Percentiles rank a stretch among this genome's conserved stretches.
phyloP scores from a whole-genome alignment of 192 early-diverging fungal species.

The Entophlyctis helioformis region DNA sequence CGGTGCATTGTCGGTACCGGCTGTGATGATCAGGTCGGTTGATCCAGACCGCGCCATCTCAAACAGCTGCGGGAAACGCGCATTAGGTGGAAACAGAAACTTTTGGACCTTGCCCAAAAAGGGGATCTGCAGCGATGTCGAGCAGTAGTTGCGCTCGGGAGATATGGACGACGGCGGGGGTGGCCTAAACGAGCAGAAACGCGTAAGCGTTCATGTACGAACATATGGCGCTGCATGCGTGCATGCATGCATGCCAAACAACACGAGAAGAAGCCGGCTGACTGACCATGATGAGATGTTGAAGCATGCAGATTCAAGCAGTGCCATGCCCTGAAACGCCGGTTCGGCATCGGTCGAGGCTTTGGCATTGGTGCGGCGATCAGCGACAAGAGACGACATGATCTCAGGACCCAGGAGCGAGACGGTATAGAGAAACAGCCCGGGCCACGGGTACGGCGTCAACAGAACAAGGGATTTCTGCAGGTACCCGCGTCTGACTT shows the following conservation, averaged over 20 bases:
- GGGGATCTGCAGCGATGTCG: constrained; percentile 14
- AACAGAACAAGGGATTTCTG: constrained; percentile 85
- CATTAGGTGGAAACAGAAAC: constrained; percentile 35
- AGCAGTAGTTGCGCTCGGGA: constrained; percentile 16
- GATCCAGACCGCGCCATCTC: too few species aligned
- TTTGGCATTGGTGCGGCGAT: constrained; percentile 5
- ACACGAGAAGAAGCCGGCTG: too few species aligned
- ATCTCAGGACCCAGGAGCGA: constrained; percentile 64
- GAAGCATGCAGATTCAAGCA: constrained; percentile 70
- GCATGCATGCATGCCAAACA: too few species aligned
- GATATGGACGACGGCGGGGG: constrained; percentile 20
- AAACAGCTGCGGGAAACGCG: constrained; percentile 48
- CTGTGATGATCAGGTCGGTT: constrained; percentile 22
- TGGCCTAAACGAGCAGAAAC: constrained; percentile 20
- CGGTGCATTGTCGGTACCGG: neutral
- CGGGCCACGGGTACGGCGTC: constrained; percentile 79
- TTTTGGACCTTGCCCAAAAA: constrained; percentile 11
- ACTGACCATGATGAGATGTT: constrained; percentile 62
- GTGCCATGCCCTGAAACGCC: constrained; percentile 10
- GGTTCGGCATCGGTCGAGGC: neutral
- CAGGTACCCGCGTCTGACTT: constrained; percentile 80
- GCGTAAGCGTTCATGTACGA: too few species aligned
- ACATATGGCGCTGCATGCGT: too few species aligned
- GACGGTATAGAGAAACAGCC: constrained; percentile 67
- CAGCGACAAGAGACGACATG: constrained; percentile 52